These are phyloP conservation scores for Zanthoxylum bungeanum DNA, from an alignment of 345 rosid genomes.

Conservation along the genomic window DNA sequence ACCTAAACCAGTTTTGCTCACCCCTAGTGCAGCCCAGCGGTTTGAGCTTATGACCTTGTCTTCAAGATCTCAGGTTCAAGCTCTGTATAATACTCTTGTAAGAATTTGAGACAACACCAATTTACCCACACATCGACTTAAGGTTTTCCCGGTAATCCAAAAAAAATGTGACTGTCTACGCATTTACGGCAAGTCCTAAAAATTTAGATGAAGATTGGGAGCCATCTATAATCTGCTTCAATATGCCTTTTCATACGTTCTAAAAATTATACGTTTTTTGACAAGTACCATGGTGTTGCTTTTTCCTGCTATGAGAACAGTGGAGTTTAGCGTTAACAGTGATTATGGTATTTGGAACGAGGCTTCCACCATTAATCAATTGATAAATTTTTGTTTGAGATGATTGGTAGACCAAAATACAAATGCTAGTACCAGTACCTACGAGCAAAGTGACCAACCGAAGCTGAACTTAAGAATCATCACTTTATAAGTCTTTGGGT, in stretches of 20 bases:
- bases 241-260: background rate
- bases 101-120: too few relatives aligned
- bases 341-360: background rate
- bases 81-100: too few relatives aligned
- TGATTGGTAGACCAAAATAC: background rate
- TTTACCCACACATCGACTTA: too few relatives aligned
- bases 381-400: background rate
- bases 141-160: too few relatives aligned
- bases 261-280: too few relatives aligned
- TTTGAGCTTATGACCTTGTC: too few relatives aligned
- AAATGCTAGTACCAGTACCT: background rate
- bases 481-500: background rate
- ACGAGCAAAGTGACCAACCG: background rate
- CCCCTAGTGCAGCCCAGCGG: too few relatives aligned
- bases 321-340: background rate
- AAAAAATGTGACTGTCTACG: too few relatives aligned
- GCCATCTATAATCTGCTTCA: background rate
- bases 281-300: background rate
- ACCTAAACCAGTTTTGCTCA: too few relatives aligned
- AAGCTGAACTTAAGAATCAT: background rate
- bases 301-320: background rate
- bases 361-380: background rate
- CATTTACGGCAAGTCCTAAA: background rate
- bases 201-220: background rate
- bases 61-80: too few relatives aligned